A percentile compares a stretch with the other conserved stretches of the same genome.
Conservation (phyloP, 2,329 filamentous ascomycete species). For the Sordariomycetes sp. region DNA sequence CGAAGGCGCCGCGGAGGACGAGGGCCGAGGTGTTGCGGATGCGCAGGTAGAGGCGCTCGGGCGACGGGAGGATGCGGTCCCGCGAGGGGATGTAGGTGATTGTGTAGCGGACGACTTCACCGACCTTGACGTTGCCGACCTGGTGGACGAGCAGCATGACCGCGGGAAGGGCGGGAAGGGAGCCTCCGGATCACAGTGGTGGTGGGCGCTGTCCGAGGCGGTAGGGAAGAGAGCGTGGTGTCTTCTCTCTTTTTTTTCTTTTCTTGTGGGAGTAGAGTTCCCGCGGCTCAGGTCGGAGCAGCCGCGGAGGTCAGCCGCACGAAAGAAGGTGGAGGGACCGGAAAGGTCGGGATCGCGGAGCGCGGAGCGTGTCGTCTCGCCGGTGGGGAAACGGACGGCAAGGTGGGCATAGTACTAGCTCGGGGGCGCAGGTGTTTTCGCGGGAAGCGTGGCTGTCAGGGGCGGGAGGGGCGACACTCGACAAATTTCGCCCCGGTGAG, state of each 20-base stretch:
- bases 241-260: no score
- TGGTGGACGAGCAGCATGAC: slow-evolving; percentile 85
- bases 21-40: slow-evolving; percentile 88
- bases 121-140: slow-evolving; percentile 81
- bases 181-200: not conserved
- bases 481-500: no score
- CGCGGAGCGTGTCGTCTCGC: not conserved
- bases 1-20: slow-evolving; percentile 83
- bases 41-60: slow-evolving; percentile 66
- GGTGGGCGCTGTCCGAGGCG: not conserved
- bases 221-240: not conserved
- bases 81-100: slow-evolving; percentile 82
- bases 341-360: not conserved
- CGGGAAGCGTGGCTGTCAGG: no score
- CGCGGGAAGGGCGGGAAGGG: not conserved
- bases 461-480: no score
- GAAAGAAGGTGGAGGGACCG: not conserved
- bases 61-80: slow-evolving; percentile 82
- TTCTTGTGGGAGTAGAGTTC: not conserved
- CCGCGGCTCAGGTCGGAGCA: not conserved
- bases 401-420: not conserved
- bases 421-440: no score
- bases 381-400: not conserved
- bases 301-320: not conserved
- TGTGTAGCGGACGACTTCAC: slow-evolving; percentile 84